A percentile compares a stretch with the other conserved stretches of the same genome.
Evolutionary conservation across 192 early-diverging fungal genomes (phyloP).

Genomic region (Rhizophlyctis rosea): DNA sequence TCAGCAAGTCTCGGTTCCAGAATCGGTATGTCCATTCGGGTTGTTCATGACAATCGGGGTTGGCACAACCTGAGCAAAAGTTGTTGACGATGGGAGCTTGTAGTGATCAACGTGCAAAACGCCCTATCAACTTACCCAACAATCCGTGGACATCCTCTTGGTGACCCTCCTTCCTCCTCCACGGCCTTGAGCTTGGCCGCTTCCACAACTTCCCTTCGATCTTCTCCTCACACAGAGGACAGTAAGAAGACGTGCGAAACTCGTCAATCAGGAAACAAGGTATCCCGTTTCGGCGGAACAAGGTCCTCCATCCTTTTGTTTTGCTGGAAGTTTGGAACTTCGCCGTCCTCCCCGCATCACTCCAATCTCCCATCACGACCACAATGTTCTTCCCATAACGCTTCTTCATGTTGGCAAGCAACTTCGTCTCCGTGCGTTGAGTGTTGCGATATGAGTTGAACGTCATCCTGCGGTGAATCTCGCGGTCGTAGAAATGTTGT

Average conservation of each 20-base stretch:
- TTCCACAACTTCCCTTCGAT: slow-evolving; percentile 1
- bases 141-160: background rate
- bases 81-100: too few species aligned
- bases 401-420: slow-evolving; percentile 1
- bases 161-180: slow-evolving; percentile 1
- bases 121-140: too few species aligned
- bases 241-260: background rate
- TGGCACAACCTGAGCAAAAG: too few species aligned
- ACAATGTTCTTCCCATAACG: slow-evolving; percentile 1
- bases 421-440: background rate
- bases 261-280: slow-evolving; percentile 2
- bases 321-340: background rate
- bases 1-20: background rate
- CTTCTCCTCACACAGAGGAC: slow-evolving; percentile 2
- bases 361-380: slow-evolving; percentile 4
- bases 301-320: slow-evolving; percentile 2
- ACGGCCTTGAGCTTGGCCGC: background rate
- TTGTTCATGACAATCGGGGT: too few species aligned
- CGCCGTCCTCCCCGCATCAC: slow-evolving; percentile 2
- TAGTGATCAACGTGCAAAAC: too few species aligned
- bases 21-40: too few species aligned
- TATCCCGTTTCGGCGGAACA: slow-evolving; percentile 1
- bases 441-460: slow-evolving; percentile 3
- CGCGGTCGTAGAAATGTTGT: too few species aligned
- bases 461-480: background rate